Evolutionary conservation across 345 rosid species (phyloP).

Genomic region (Eucalyptus curtisii): DNA sequence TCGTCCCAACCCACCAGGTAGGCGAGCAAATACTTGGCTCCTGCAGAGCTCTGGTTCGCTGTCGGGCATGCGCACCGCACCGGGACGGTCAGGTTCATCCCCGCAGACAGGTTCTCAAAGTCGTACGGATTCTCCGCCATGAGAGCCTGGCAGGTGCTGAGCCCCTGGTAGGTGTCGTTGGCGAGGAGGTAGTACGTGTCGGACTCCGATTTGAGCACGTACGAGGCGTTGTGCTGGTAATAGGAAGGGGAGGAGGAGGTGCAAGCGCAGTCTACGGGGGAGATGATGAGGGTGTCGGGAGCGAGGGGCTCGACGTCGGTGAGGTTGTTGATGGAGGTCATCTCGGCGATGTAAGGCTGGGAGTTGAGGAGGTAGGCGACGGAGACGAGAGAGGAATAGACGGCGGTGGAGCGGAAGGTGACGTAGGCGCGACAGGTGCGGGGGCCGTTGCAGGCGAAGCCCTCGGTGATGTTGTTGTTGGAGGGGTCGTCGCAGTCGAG

Average conservation of each 20-base stretch:
- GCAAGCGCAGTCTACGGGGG: constrained; percentile 67
- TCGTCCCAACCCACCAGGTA: constrained; percentile 39
- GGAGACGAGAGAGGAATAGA: constrained; percentile 25
- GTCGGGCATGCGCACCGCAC: constrained; percentile 87
- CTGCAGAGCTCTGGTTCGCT: constrained; percentile 28
- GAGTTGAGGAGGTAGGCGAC: constrained; percentile 33
- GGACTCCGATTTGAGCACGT: not conserved
- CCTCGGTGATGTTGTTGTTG: constrained; percentile 26
- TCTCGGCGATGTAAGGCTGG: constrained; percentile 6
- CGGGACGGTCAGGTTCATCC: constrained; percentile 31
- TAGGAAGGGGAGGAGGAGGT: constrained; percentile 9
- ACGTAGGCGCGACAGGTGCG: constrained; percentile 53
- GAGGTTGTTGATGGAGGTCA: constrained; percentile 52
- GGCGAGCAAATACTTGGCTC: constrained; percentile 41
- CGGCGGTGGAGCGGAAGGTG: constrained; percentile 54
- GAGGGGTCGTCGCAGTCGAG: constrained; percentile 10
- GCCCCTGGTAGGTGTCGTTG: constrained; percentile 76
- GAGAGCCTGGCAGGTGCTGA: constrained; percentile 84
- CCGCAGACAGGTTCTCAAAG: constrained; percentile 1
- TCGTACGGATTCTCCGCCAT: constrained; percentile 42
- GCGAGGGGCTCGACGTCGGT: constrained; percentile 21
- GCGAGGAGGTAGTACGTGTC: constrained; percentile 50
- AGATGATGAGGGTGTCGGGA: constrained; percentile 15
- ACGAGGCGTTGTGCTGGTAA: constrained; percentile 67
- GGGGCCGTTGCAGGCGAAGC: constrained; percentile 45